Percentiles rank a stretch among this genome's conserved stretches.
These are phyloP conservation scores for Roridomyces roridus DNA, from an alignment of 768 basidiomycete species.

Conservation along the genomic window DNA sequence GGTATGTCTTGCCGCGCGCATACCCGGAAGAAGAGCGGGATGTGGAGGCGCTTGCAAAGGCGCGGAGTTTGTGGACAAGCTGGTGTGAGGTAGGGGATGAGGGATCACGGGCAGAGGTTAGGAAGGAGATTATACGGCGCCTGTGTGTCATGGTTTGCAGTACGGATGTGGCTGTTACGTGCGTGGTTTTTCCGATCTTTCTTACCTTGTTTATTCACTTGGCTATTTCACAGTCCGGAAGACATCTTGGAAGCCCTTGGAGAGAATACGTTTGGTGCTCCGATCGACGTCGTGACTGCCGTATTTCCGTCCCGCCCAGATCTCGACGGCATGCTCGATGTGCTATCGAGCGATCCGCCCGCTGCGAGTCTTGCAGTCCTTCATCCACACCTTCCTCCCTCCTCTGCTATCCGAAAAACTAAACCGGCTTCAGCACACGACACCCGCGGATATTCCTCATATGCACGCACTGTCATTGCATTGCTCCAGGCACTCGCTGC, in stretches of 20 bases:
- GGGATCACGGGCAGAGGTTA: conserved; percentile 31
- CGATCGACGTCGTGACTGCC: conserved; percentile 49
- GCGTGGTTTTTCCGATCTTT: conserved; percentile 20
- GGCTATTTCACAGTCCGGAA: conserved; percentile 44
- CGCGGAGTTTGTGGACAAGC: conserved; percentile 42
- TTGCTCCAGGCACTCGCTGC: conserved; percentile 60
- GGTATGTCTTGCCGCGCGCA: conserved; percentile 51
- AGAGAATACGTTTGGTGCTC: conserved; percentile 41
- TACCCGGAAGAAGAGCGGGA: conserved; percentile 27
- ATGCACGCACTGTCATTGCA: conserved; percentile 66
- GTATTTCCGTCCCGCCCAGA: conserved; percentile 56
- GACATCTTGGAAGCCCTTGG: conserved; percentile 48
- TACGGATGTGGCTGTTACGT: conserved; percentile 42
- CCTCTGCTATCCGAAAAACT: conserved; percentile 20
- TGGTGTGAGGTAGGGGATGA: conserved; percentile 33
- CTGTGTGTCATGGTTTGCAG: conserved; percentile 50
- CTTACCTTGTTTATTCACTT: neutral
- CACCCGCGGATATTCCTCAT: conserved; percentile 59
- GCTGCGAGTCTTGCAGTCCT: conserved; percentile 65
- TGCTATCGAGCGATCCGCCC: conserved; percentile 51
- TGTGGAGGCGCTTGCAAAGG: conserved; percentile 29
- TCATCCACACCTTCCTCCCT: conserved; percentile 64
- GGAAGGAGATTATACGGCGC: conserved; percentile 45
- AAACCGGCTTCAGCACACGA: conserved; percentile 40
- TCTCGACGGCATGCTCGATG: conserved; percentile 53